Conservation (phyloP, 768 basidiomycete genomes). For the Megacollybia marginata region DNA sequence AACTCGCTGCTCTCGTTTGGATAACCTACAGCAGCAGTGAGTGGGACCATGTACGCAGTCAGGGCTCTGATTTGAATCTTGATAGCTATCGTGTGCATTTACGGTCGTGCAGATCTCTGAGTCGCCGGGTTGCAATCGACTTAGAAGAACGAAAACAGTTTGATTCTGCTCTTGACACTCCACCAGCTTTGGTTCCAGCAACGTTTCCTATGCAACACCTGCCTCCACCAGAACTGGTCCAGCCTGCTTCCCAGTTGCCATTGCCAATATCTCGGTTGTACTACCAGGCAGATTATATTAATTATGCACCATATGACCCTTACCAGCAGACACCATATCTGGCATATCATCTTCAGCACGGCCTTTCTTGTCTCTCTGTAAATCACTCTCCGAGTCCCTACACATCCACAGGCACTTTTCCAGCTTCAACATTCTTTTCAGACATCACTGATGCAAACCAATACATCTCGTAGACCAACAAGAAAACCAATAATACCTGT, state of each 20-base stretch:
- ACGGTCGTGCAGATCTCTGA: background rate
- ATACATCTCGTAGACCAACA: background rate
- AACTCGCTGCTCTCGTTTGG: background rate
- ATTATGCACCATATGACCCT: no score
- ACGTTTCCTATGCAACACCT: background rate
- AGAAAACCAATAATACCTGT: background rate
- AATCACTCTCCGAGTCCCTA: no score
- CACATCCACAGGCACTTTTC: no score
- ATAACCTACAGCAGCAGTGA: background rate
- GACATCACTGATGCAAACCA: no score
- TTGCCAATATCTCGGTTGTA: no score
- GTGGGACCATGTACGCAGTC: background rate
- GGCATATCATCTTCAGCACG: no score
- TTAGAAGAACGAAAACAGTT: background rate
- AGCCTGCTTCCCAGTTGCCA: no score
- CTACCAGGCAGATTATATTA: no score
- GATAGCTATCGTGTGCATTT: background rate
- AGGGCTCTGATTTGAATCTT: background rate
- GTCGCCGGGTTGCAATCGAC: background rate
- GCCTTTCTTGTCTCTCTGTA: no score
- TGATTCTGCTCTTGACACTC: background rate
- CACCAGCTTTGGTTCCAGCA: background rate
- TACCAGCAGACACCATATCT: no score
- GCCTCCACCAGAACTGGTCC: background rate
- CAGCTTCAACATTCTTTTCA: no score